Percentiles rank a stretch among this genome's conserved stretches.
These are phyloP conservation scores for Nigrograna mackinnonii DNA, from an alignment of 2,329 filamentous ascomycete genomes.

Conservation along the genomic window DNA sequence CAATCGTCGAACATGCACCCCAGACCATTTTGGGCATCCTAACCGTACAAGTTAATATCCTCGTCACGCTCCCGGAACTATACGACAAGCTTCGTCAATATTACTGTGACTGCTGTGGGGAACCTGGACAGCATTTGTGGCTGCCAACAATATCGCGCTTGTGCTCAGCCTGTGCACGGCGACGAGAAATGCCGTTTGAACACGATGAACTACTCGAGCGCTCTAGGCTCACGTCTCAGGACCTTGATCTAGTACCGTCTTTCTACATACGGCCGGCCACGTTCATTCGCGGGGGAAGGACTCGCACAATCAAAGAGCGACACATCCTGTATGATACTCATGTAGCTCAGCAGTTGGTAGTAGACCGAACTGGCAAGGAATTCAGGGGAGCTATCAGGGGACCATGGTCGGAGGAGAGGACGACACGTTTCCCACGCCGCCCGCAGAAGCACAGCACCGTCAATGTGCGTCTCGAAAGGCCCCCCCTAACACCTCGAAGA, in stretches of 20 bases:
- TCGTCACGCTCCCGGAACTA: slow-evolving; percentile 1
- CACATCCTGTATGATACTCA: background rate
- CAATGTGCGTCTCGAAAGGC: background rate
- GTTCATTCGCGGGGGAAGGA: background rate
- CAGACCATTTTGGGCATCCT: background rate
- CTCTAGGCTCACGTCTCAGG: background rate
- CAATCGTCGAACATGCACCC: background rate
- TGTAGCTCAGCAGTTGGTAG: too few species aligned
- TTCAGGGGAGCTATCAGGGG: background rate
- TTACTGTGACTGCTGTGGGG: background rate
- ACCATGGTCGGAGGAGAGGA: too few species aligned
- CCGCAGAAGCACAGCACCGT: background rate
- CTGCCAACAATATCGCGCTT: background rate
- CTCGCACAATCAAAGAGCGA: background rate
- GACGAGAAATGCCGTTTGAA: background rate
- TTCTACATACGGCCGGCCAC: background rate
- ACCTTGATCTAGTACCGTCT: background rate
- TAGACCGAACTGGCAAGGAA: background rate
- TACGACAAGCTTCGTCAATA: background rate
- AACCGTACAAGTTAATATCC: slow-evolving; percentile 4
- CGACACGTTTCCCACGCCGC: background rate
- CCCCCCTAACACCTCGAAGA: background rate
- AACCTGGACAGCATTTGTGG: background rate
- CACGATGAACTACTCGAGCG: background rate
- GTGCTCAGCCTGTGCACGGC: background rate